A percentile compares a stretch with the other conserved stretches of the same genome.
Evolutionary conservation across 2,329 filamentous ascomycete genomes (phyloP).

Genomic region (Colletotrichum euphorbiae): DNA sequence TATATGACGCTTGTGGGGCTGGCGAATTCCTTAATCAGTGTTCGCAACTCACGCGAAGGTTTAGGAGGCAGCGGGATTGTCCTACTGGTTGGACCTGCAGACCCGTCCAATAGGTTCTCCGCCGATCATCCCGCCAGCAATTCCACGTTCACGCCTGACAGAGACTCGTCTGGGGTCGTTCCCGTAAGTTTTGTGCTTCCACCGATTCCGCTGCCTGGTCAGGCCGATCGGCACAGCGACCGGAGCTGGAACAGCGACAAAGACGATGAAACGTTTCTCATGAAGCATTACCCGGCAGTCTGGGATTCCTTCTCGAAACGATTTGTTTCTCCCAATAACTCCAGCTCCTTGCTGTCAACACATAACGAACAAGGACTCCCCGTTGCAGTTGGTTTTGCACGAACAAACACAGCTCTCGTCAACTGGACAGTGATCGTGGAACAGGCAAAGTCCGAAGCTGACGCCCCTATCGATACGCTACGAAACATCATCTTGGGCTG

Average conservation of each 20-base stretch:
- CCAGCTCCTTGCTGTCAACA: conserved; percentile 75
- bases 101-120: conserved; percentile 73
- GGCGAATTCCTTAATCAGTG: conserved; percentile 70
- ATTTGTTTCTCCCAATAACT: conserved; percentile 69
- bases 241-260: conserved; percentile 56
- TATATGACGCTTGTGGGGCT: conserved; percentile 87
- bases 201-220: conserved; percentile 54
- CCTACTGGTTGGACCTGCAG: conserved; percentile 76
- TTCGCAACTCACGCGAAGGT: conserved; percentile 74
- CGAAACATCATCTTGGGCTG: conserved; percentile 84
- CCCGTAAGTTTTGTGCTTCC: conserved; percentile 71
- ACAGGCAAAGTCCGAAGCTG: conserved; percentile 79
- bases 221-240: conserved; percentile 61
- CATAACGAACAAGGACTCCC: conserved; percentile 75
- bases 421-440: conserved; percentile 89
- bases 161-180: conserved; percentile 54
- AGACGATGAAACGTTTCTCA: conserved; percentile 63
- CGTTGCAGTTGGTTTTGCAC: conserved; percentile 85
- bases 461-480: conserved; percentile 78
- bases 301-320: conserved; percentile 67
- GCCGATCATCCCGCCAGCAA: conserved; percentile 58
- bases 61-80: conserved; percentile 77
- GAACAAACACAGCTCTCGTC: conserved; percentile 74
- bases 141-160: conserved; percentile 54
- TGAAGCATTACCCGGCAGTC: conserved; percentile 72